A percentile compares a stretch with the other conserved stretches of the same genome.
Evolutionary conservation across 1,284 basidiomycete species (phyloP).

Genomic region (Cryptococcus hybrid): DNA sequence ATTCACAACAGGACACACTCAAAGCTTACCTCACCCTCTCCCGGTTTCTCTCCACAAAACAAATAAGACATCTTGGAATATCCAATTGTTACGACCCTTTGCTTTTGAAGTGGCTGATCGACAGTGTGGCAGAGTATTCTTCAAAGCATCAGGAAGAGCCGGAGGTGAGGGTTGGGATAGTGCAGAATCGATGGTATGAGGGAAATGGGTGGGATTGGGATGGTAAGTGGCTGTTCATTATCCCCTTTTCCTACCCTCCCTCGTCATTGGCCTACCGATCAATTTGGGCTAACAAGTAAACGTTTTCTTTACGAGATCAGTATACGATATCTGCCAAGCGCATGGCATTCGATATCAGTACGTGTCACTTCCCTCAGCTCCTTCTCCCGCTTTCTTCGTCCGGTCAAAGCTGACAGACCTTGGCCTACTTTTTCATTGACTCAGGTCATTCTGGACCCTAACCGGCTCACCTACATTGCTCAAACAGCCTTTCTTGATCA

Average conservation of each 20-base stretch:
- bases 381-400: background rate
- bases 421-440: too few relatives aligned
- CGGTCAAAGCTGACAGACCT: background rate
- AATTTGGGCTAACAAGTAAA: too few relatives aligned
- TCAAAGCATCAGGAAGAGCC: too few relatives aligned
- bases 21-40: conserved; percentile 66
- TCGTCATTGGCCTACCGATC: too few relatives aligned
- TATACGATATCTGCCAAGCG: conserved; percentile 44
- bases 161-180: conserved; percentile 61
- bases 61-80: conserved; percentile 64
- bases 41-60: conserved; percentile 61
- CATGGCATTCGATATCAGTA: conserved; percentile 70
- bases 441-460: conserved; percentile 83
- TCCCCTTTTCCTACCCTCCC: too few relatives aligned
- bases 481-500: conserved; percentile 53
- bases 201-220: conserved; percentile 70
- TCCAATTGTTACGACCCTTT: conserved; percentile 70
- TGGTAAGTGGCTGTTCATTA: conserved; percentile 17
- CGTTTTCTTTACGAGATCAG: too few relatives aligned
- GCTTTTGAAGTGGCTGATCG: conserved; percentile 57
- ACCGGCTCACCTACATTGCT: conserved; percentile 68
- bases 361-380: conserved; percentile 23
- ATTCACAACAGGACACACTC: conserved; percentile 53
- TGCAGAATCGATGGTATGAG: conserved; percentile 80
- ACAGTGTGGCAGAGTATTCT: conserved; percentile 19